These are phyloP conservation scores for Platanthera guangdongensis DNA, from an alignment of 106 monocot species.

Conservation along the genomic window DNA sequence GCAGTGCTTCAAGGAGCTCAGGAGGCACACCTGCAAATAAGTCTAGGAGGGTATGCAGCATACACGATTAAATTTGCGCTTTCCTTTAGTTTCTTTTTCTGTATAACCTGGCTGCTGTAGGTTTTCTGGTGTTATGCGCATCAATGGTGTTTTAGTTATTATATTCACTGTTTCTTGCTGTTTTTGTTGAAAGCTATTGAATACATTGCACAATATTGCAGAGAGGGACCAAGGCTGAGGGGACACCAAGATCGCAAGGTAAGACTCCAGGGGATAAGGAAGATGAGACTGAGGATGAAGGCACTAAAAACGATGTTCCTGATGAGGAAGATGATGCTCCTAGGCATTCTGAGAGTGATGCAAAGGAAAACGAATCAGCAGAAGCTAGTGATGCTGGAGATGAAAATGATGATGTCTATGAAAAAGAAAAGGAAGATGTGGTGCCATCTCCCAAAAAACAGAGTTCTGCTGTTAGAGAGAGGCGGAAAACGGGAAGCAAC, in stretches of 20 bases:
- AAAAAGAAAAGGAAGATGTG: constrained; percentile 1
- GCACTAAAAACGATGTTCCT: constrained; percentile 22
- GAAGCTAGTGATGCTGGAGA: constrained; percentile 23
- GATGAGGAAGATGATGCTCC: constrained; percentile 26
- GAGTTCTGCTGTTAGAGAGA: neutral
- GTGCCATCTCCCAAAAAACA: neutral
- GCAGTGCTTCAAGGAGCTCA: constrained; percentile 35
- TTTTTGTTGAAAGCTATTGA: neutral
- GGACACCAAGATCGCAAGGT: constrained; percentile 6
- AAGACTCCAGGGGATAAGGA: constrained; percentile 19
- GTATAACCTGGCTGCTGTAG: neutral
- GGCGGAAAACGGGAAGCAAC: neutral
- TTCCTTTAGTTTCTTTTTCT: neutral
- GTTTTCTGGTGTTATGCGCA: neutral
- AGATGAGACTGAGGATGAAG: constrained; percentile 23
- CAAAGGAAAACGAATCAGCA: constrained; percentile 17
- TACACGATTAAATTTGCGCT: neutral
- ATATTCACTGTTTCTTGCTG: neutral
- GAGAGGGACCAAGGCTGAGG: constrained; percentile 16
- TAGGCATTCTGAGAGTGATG: constrained; percentile 16
- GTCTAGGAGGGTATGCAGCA: constrained; percentile 39
- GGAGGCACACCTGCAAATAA: constrained; percentile 13
- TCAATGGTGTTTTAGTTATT: neutral
- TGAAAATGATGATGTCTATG: constrained; percentile 16
- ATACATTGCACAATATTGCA: constrained; percentile 5